These are phyloP conservation scores for Heteromeles arbutifolia DNA, from an alignment of 306 rosid species.

Conservation along the genomic window DNA sequence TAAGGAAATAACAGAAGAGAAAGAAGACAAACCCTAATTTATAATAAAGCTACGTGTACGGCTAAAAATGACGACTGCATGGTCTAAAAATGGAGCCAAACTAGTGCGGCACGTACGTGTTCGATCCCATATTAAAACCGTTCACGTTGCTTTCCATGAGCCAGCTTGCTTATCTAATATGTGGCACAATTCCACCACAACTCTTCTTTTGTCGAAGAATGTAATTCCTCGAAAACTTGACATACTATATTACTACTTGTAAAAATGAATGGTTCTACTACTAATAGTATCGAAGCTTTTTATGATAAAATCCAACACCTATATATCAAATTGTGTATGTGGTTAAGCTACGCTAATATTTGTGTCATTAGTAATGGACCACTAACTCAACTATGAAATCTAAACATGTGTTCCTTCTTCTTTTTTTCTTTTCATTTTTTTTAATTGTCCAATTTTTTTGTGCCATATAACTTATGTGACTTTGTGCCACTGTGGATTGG, in stretches of 20 bases:
- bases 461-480: not conserved
- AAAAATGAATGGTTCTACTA: no score
- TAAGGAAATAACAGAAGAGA: not conserved
- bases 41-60: not conserved
- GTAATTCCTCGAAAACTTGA: no score
- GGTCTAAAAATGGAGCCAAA: not conserved
- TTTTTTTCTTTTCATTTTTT: not conserved
- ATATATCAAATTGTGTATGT: no score
- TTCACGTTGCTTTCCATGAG: not conserved
- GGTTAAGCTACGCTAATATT: no score
- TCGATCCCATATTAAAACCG: not conserved
- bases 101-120: not conserved
- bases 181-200: not conserved
- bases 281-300: no score
- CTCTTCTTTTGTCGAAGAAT: no score
- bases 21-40: not conserved
- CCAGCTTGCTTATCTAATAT: not conserved
- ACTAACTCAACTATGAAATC: no score
- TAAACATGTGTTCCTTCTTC: not conserved
- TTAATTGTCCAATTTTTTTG: not conserved
- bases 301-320: no score
- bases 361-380: no score
- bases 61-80: not conserved
- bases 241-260: no score
- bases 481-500: not conserved